A percentile compares a stretch with the other conserved stretches of the same genome.
Evolutionary conservation across 441 rosid genomes (phyloP).

Genomic region (Macaranga tanarius): DNA sequence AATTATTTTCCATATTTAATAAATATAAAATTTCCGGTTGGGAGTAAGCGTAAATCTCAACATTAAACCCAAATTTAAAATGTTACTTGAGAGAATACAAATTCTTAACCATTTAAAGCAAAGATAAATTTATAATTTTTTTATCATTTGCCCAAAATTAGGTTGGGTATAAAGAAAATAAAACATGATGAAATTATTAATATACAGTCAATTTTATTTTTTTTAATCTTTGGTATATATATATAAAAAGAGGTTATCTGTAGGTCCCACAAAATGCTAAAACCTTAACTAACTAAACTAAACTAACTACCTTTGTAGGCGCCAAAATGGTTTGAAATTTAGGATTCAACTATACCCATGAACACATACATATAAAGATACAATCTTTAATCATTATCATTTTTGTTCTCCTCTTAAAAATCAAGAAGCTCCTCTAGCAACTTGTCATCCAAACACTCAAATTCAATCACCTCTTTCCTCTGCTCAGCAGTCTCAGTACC

Average conservation of each 20-base stretch:
- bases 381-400: conserved; percentile 8
- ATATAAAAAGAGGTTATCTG: not conserved
- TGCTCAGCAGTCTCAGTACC: conserved; percentile 19
- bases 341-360: not conserved
- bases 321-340: not conserved
- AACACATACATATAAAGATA: conserved; percentile 1
- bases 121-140: no score
- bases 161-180: not conserved
- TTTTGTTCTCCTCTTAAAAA: conserved; percentile 33
- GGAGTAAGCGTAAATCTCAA: no score
- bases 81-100: no score
- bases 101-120: no score
- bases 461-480: conserved; percentile 51
- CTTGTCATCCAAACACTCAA: conserved; percentile 68
- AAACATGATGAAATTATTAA: not conserved
- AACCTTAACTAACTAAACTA: not conserved
- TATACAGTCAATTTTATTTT: not conserved
- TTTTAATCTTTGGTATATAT: not conserved
- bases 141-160: no score
- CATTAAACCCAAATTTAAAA: no score
- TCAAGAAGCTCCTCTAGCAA: conserved; percentile 78
- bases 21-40: no score
- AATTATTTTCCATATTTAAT: no score
- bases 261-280: conserved; percentile 6
- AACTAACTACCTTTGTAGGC: not conserved